Evolutionary conservation across 495 filamentous ascomycete genomes (phyloP).

Genomic region (Aspergillus homomorphus): DNA sequence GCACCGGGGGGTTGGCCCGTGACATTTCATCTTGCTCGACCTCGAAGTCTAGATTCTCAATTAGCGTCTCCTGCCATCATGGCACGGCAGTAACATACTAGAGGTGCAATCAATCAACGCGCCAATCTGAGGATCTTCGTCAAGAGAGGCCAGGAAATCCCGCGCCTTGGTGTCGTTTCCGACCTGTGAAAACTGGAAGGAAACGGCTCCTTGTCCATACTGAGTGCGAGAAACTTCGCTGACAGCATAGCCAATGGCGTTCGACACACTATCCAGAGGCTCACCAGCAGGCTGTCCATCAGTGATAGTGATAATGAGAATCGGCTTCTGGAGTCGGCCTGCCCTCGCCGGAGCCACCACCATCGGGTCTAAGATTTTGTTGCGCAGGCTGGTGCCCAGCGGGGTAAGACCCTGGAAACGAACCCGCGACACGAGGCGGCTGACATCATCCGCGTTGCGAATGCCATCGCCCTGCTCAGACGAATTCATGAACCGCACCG

Average conservation of each 20-base stretch:
- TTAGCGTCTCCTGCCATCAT: background rate
- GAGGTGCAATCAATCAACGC: constrained; percentile 68
- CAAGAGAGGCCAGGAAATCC: constrained; percentile 59
- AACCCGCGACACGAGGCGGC: constrained; percentile 52
- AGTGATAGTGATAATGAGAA: constrained; percentile 68
- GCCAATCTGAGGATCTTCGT: constrained; percentile 62
- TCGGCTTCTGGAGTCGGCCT: constrained; percentile 57
- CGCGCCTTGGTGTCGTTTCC: constrained; percentile 65
- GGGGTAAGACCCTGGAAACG: constrained; percentile 68
- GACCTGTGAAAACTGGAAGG: constrained; percentile 74
- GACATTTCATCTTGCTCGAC: constrained; percentile 64
- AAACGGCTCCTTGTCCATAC: constrained; percentile 52
- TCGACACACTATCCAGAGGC: constrained; percentile 43
- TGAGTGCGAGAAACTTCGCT: constrained; percentile 42
- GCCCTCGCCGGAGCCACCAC: constrained; percentile 50
- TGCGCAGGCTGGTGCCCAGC: constrained; percentile 58
- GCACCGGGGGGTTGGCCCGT: constrained; percentile 50
- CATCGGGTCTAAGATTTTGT: constrained; percentile 62
- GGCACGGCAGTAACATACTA: constrained; percentile 47
- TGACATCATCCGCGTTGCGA: constrained; percentile 54
- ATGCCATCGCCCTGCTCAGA: constrained; percentile 50
- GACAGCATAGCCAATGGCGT: constrained; percentile 49
- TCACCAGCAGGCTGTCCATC: constrained; percentile 65
- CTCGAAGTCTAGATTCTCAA: constrained; percentile 53
- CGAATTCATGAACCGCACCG: constrained; percentile 70